Conservation (phyloP, 176 grass and related monocot genomes). For the Phyllostachys edulis region DNA sequence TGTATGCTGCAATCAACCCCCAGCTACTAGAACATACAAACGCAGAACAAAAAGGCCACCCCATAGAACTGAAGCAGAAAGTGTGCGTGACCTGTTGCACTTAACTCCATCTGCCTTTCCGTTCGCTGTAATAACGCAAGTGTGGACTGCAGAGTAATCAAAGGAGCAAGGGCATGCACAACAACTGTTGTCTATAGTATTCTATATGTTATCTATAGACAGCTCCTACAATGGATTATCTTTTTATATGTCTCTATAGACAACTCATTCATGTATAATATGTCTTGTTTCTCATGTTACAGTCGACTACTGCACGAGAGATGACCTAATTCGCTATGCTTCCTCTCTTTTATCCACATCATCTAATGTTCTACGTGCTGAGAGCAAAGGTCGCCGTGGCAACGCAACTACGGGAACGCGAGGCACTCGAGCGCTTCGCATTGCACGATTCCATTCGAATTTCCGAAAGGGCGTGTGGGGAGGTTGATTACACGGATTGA, state of each 20-base stretch:
- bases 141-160: not conserved
- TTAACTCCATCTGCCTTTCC: not conserved
- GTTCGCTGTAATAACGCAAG: not conserved
- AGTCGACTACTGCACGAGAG: no score
- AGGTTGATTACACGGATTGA: not conserved
- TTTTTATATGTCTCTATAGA: no score
- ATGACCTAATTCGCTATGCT: no score
- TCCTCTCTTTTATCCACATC: no score
- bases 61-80: slow-evolving; percentile 13
- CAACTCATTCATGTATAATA: no score
- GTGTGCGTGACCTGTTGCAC: not conserved
- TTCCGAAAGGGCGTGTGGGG: slow-evolving; percentile 6
- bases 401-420: not conserved
- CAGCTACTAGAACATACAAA: not conserved
- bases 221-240: no score
- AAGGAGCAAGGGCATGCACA: no score
- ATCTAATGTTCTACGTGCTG: no score
- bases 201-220: no score
- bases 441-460: slow-evolving; percentile 1
- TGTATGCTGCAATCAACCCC: slow-evolving; percentile 28
- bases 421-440: not conserved
- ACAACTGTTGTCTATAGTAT: no score
- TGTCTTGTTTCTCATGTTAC: no score
- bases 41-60: not conserved
- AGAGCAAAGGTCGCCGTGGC: slow-evolving; percentile 3